Conservation (phyloP, 1,284 basidiomycete species). For the Pseudomicrostroma phylloplanum region DNA sequence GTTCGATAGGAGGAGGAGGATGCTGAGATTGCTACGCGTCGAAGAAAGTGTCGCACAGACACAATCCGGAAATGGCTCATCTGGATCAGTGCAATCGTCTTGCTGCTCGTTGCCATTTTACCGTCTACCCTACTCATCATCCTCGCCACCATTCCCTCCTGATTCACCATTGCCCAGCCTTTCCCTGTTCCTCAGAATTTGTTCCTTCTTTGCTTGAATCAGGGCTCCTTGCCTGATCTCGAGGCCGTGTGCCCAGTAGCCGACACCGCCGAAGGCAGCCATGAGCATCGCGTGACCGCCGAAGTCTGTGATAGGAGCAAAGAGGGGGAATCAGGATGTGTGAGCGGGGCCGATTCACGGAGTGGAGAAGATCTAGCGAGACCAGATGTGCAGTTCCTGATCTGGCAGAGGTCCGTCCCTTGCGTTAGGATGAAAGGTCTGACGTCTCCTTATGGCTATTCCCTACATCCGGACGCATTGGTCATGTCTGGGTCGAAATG, state of each 20-base stretch:
- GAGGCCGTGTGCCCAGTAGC: slow-evolving; percentile 48
- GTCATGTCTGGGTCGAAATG: no score
- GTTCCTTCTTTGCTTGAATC: slow-evolving; percentile 42
- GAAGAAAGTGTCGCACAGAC: no score
- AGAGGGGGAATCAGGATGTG: neutral
- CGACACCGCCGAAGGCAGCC: slow-evolving; percentile 37
- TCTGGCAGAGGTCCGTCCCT: neutral
- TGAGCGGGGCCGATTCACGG: neutral
- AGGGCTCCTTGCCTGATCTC: slow-evolving; percentile 35
- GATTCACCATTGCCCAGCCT: slow-evolving; percentile 9
- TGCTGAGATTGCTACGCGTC: no score
- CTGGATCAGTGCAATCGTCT: no score
- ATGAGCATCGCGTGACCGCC: slow-evolving; percentile 44
- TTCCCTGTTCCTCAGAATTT: slow-evolving; percentile 36
- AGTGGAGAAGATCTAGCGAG: neutral
- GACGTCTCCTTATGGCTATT: neutral
- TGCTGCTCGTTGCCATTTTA: no score
- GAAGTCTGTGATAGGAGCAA: slow-evolving; percentile 24
- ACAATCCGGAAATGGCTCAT: no score
- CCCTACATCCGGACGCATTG: neutral
- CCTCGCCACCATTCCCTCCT: neutral
- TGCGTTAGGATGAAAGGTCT: neutral
- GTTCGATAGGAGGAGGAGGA: no score
- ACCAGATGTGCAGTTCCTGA: neutral
- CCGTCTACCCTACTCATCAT: neutral